These are phyloP conservation scores for Ramichloridium luteum DNA, from an alignment of 2,329 filamentous ascomycete genomes.

Conservation along the genomic window DNA sequence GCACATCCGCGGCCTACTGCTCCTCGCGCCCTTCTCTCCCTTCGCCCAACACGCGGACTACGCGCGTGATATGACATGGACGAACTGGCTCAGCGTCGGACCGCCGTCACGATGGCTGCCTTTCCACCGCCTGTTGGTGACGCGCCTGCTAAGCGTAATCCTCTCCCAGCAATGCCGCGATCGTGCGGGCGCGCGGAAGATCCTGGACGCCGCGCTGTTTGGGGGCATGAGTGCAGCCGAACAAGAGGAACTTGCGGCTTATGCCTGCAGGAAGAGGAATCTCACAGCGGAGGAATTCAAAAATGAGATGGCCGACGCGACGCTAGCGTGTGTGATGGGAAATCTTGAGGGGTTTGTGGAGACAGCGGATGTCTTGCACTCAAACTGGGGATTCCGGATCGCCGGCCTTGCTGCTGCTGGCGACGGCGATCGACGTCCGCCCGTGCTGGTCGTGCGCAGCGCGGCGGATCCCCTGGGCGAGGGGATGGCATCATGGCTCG, in stretches of 20 bases:
- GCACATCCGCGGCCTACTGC: neutral
- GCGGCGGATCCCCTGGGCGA: neutral
- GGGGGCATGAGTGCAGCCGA: neutral
- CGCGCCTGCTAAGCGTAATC: no score
- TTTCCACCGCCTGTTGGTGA: no score
- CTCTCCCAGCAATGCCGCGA: no score
- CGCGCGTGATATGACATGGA: neutral
- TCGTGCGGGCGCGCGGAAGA: neutral
- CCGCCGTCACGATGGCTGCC: neutral
- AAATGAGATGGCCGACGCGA: neutral
- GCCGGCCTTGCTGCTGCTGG: neutral
- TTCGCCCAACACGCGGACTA: neutral
- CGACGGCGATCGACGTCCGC: no score
- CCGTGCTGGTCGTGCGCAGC: neutral
- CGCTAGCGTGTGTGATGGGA: neutral
- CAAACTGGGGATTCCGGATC: neutral
- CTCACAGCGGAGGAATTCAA: neutral
- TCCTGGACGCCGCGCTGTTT: neutral
- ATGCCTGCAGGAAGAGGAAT: neutral
- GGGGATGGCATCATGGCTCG: conserved; percentile 1
- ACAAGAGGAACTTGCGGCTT: neutral
- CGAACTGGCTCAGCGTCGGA: neutral
- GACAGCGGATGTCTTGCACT: neutral
- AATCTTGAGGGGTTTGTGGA: no score
- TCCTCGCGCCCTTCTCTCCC: neutral